Base-by-base conservation (phyloP, 768 basidiomycete genomes). In the Russula vinacea region DNA sequence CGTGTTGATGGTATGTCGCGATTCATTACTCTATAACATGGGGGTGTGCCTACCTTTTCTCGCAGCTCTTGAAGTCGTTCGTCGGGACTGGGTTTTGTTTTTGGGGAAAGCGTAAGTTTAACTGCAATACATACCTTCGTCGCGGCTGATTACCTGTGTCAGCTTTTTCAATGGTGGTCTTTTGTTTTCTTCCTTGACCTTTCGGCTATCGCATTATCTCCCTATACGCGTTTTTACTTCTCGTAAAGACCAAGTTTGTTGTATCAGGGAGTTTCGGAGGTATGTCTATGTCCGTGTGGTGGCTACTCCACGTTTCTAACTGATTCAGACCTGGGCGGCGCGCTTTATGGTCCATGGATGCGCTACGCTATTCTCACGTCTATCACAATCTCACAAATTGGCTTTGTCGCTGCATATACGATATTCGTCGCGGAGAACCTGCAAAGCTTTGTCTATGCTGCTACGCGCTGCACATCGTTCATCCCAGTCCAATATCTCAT, bases 121-220 rank as follows among this genome's bases (percentile, higher is more conserved):
- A 13, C 45, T 52, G 44, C 24, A 33, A 5, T n/a, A 6, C 4
- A 10, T 1, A 22, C 2, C 19, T 29, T 37, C 6, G 17, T 45
- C 26, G 14, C 53, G 63, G 60, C 11, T 53, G 26, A 60, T 37
- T 35, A 2, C 19, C 29, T 11, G 11, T 45, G 40, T 39, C 62
- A 94, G 93, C 57, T 99, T 99, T 78, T 87, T 86, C 78, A 99
- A 98, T 66, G 97, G 97, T 59, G 95, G 96, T 11, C 80, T 98
- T 55, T 76, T 98, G 39, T 99, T 99, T 76, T 98, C 95, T 7
- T 67, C 82, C 37, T 60, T 93, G 61, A 83, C 88, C 86, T 98
- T 69, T 76, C 87, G 7, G 80, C 84, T 72, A 92, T 98, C 70
- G 94, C 95, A 71, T 84, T 44, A 85, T 98, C 58, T 97, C 94